A percentile compares a stretch with the other conserved stretches of the same genome.
Evolutionary conservation across 768 basidiomycete species (phyloP).

Genomic region (Agaricus subrufescens): DNA sequence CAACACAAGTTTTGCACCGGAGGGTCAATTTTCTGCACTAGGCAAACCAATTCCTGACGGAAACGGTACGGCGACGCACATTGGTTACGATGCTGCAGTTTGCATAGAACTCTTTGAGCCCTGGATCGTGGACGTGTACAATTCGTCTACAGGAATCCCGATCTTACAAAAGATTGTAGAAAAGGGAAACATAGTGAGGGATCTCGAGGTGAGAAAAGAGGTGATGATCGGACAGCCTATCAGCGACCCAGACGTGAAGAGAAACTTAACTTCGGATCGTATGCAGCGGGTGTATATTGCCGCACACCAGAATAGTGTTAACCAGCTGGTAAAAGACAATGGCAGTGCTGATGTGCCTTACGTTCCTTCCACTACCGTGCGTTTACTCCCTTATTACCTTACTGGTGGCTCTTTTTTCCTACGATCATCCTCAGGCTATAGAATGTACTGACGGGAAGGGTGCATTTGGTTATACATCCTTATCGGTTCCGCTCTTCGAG

Average conservation of each 20-base stretch:
- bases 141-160: constrained; percentile 27
- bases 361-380: constrained; percentile 36
- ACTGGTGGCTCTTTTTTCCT: too few species aligned
- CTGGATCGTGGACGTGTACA: constrained; percentile 34
- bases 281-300: constrained; percentile 22
- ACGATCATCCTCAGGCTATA: constrained; percentile 21
- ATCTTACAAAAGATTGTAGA: constrained; percentile 26
- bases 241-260: constrained; percentile 15
- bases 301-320: constrained; percentile 33
- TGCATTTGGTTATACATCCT: constrained; percentile 31
- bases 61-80: constrained; percentile 23
- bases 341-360: constrained; percentile 30
- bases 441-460: constrained; percentile 33
- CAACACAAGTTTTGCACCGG: constrained; percentile 28
- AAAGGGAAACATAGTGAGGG: constrained; percentile 21
- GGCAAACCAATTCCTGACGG: constrained; percentile 18
- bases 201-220: constrained; percentile 18
- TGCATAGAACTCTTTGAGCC: constrained; percentile 37
- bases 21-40: constrained; percentile 22
- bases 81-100: constrained; percentile 35
- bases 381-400: not conserved
- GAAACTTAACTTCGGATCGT: constrained; percentile 24
- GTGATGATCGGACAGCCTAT: constrained; percentile 16
- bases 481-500: constrained; percentile 27
- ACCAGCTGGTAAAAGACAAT: constrained; percentile 35